Conservation (phyloP, 2,329 filamentous ascomycete genomes). For the Fusarium compactum region DNA sequence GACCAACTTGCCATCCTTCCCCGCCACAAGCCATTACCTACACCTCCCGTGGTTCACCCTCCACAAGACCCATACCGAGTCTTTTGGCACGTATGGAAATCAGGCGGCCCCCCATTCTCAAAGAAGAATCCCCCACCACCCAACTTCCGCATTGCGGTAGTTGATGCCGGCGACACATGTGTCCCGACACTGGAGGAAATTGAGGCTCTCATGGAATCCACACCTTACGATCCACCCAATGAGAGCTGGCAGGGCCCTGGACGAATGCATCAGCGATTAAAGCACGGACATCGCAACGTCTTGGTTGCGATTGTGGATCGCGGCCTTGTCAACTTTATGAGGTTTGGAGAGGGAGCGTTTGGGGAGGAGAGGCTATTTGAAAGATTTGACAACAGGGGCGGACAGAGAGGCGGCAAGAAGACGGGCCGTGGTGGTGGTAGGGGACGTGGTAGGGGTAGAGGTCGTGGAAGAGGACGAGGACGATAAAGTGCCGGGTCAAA, state of each 20-base stretch:
- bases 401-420: constrained; percentile 55
- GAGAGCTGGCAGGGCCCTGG: constrained; percentile 55
- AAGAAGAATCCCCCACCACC: constrained; percentile 83
- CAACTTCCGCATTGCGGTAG: constrained; percentile 86
- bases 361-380: constrained; percentile 79
- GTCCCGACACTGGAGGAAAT: constrained; percentile 82
- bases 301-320: constrained; percentile 90
- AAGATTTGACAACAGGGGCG: constrained; percentile 60
- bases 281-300: constrained; percentile 86
- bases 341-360: constrained; percentile 84
- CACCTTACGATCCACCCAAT: constrained; percentile 74
- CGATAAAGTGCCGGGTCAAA: constrained; percentile 37
- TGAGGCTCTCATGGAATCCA: constrained; percentile 76
- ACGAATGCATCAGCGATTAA: constrained; percentile 79
- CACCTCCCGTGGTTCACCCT: constrained; percentile 44
- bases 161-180: constrained; percentile 77
- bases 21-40: constrained; percentile 69
- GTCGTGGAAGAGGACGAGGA: constrained; percentile 43
- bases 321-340: constrained; percentile 88
- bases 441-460: constrained; percentile 45
- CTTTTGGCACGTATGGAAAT: constrained; percentile 85
- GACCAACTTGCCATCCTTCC: constrained; percentile 79
- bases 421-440: constrained; percentile 58
- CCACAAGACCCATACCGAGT: constrained; percentile 73
- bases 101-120: constrained; percentile 70